Evolutionary conservation across 148 eudicot genomes (phyloP).

Genomic region (Rhododendron molle): DNA sequence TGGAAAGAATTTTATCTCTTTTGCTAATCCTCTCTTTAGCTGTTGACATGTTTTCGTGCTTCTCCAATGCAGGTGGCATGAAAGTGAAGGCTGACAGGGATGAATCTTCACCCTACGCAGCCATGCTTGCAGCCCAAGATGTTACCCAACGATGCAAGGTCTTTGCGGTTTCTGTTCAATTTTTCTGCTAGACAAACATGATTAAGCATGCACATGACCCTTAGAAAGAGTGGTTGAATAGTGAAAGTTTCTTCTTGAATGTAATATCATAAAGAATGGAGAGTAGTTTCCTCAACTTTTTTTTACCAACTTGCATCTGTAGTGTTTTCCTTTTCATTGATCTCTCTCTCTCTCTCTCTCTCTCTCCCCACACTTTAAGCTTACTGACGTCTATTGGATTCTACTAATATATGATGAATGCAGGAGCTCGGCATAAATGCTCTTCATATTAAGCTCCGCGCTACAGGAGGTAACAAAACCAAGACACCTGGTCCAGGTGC

Average conservation of each 20-base stretch:
- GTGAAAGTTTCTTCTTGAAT: neutral
- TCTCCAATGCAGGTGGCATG: conserved; percentile 31
- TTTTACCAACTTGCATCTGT: neutral
- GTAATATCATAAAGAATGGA: neutral
- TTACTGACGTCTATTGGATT: neutral
- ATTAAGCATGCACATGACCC: neutral
- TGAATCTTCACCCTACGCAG: conserved; percentile 14
- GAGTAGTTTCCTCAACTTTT: neutral
- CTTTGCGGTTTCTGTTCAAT: neutral
- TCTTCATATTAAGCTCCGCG: conserved; percentile 22
- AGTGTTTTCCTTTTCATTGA: neutral
- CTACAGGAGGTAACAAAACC: conserved; percentile 19
- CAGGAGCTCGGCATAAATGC: conserved; percentile 20
- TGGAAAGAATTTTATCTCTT: too few relatives aligned
- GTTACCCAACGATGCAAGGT: conserved; percentile 56
- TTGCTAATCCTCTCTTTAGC: neutral
- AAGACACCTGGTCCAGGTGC: conserved; percentile 22
- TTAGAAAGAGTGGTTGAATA: neutral
- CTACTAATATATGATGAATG: neutral
- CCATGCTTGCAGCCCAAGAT: conserved; percentile 56
- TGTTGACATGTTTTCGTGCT: neutral
- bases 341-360: neutral
- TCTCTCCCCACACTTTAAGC: neutral
- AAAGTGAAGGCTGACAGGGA: conserved; percentile 16
- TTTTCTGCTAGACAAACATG: neutral